These are phyloP conservation scores for Apiospora rasikravindrae DNA, from an alignment of 2,329 filamentous ascomycete species.

Conservation along the genomic window DNA sequence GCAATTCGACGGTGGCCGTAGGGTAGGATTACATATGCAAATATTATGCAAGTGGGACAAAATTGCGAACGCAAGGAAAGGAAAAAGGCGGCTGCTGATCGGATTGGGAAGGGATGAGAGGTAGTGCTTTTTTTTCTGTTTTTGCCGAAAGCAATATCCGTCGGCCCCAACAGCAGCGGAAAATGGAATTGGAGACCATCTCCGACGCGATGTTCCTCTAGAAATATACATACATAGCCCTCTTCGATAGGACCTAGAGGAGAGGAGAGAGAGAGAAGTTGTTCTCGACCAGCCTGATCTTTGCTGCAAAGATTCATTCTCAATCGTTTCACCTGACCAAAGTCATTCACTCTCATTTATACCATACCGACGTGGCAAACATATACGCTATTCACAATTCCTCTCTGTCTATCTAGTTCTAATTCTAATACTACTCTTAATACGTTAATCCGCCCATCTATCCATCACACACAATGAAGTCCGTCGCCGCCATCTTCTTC, in stretches of 20 bases:
- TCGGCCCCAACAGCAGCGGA: background rate
- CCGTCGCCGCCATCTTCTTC: background rate
- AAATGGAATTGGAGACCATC: background rate
- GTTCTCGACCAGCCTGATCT: background rate
- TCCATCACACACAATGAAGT: background rate
- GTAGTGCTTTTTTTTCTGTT: no score
- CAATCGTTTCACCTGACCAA: background rate
- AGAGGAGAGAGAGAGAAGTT: background rate
- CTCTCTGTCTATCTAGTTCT: background rate
- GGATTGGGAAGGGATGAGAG: background rate
- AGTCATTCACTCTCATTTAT: slow-evolving; percentile 7
- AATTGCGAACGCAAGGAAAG: background rate
- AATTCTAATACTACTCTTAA: background rate
- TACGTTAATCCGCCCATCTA: no score
- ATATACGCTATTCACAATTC: background rate
- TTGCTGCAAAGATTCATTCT: background rate
- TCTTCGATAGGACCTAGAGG: background rate
- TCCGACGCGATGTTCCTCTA: background rate
- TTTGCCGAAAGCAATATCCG: background rate
- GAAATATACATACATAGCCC: background rate
- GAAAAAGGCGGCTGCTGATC: background rate
- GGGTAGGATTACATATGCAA: background rate
- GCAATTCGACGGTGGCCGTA: background rate
- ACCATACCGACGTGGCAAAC: background rate
- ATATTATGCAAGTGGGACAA: background rate